Conservation (phyloP, 2,329 filamentous ascomycete genomes). For the Cladophialophora carrionii region DNA sequence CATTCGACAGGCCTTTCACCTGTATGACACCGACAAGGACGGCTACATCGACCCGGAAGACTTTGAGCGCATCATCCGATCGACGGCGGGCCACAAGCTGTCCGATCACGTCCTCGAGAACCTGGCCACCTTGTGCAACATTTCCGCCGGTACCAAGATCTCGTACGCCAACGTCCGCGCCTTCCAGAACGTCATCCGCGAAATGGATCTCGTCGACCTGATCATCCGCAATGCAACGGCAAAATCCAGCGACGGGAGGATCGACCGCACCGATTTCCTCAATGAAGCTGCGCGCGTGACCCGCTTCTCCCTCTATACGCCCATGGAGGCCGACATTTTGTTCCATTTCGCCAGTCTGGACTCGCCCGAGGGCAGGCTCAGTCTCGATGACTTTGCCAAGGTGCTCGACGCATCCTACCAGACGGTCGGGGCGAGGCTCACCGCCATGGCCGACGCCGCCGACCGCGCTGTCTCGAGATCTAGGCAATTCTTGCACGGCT, state of each 20-base stretch:
- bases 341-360: constrained; percentile 98
- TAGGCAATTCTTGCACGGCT: constrained; percentile 62
- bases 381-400: constrained; percentile 84
- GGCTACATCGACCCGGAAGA: constrained; percentile 95
- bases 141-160: constrained; percentile 86
- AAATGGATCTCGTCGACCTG: constrained; percentile 96
- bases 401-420: constrained; percentile 94
- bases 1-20: constrained; percentile 90
- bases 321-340: constrained; percentile 97
- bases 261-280: constrained; percentile 90
- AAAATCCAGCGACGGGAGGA: constrained; percentile 86
- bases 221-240: constrained; percentile 84
- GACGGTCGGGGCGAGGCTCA: constrained; percentile 59
- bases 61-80: constrained; percentile 93
- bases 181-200: constrained; percentile 96
- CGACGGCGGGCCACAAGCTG: constrained; percentile 92
- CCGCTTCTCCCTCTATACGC: constrained; percentile 93
- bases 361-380: constrained; percentile 81
- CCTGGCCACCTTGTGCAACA: constrained; percentile 91
- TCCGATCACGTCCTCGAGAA: constrained; percentile 94
- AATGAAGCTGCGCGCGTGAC: constrained; percentile 90
- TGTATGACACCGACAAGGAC: constrained; percentile 87
- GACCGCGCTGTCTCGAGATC: constrained; percentile 60
- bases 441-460: constrained; percentile 45
- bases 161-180: constrained; percentile 97